Base-by-base conservation (phyloP, 495 filamentous ascomycete genomes). In the Staphylotrichum longicolle region DNA sequence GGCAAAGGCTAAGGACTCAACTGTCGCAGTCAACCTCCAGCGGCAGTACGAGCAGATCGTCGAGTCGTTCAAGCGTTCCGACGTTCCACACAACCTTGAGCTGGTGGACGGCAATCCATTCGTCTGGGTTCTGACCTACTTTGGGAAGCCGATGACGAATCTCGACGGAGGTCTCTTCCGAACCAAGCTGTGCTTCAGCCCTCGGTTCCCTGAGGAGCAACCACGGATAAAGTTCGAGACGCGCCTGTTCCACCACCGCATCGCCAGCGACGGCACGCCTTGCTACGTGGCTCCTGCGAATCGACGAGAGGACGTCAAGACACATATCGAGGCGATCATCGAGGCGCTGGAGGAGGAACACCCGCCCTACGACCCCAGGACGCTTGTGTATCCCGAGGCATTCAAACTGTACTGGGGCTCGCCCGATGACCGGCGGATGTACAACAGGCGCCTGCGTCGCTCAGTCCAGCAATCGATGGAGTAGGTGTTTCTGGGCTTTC, bases 121-220 rank as follows among this genome's bases (percentile, higher is more conserved):
- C 45, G 75, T 83, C 42, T 87, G 85, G 85, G 55, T 75, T 6
- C 61, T 86, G 54, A 93, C 89, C 0, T 92, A 96, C 72, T 94
- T 96, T 68, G 94, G 94, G 41, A 85, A 88, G 53, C 90, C 93
- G 2, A 95, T 94, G 89, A 96, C 93, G 0, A 90, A 92, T 64
- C 82, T 96, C 5, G 95, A 98, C 61, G 94, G 94, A 6, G 94
- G 94, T 6, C 80, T 98, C 56, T 93, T 97, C 77, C 82, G 82
- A 57, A 87, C 97, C 67, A 87, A 80, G 65, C 80, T 98, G 35
- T 80, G 78, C 66, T 86, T 98, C 72, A 96, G 92, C 66, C 86
- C 92, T n/a, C 82, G 86, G 10, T 96, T 96, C 67, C 94, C 94
- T 0, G 85, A 88, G n/a, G 91, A 94, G 63, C 93, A 96, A 63